These are phyloP conservation scores for Pleurotus giganteus DNA, from an alignment of 768 basidiomycete genomes.

Conservation along the genomic window DNA sequence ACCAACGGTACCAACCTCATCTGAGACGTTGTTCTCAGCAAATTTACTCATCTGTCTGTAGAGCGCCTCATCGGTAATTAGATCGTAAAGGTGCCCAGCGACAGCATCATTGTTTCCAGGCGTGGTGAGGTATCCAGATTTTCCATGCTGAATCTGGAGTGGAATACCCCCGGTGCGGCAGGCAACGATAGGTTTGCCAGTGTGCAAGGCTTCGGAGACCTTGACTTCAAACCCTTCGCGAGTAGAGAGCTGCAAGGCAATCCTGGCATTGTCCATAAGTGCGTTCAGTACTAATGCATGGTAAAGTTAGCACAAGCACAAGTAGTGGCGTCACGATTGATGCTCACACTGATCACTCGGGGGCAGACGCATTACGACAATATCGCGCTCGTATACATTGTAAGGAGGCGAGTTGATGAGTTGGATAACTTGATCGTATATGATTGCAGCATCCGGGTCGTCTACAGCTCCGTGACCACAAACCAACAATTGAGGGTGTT, in stretches of 20 bases:
- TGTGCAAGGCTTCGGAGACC: constrained; percentile 92
- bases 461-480: constrained; percentile 94
- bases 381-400: constrained; percentile 54
- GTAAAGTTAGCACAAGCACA: constrained; percentile 4
- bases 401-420: constrained; percentile 53
- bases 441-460: constrained; percentile 92
- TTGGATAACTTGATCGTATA: constrained; percentile 76
- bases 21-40: constrained; percentile 74
- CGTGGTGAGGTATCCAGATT: constrained; percentile 83
- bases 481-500: constrained; percentile 72
- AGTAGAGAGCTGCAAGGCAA: constrained; percentile 88
- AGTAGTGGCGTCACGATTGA: not conserved
- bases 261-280: constrained; percentile 84
- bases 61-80: constrained; percentile 72
- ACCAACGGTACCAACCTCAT: constrained; percentile 83
- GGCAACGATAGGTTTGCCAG: constrained; percentile 84
- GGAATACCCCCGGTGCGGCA: constrained; percentile 90
- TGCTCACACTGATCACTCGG: constrained; percentile 82
- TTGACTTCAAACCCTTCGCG: constrained; percentile 98
- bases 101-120: constrained; percentile 75
- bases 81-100: constrained; percentile 71
- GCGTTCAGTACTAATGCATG: constrained; percentile 69
- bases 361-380: constrained; percentile 74
- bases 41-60: constrained; percentile 63
- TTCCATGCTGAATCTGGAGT: constrained; percentile 83